Conservation (phyloP, 2,329 filamentous ascomycete genomes). For the Knoxdaviesia capensis region DNA sequence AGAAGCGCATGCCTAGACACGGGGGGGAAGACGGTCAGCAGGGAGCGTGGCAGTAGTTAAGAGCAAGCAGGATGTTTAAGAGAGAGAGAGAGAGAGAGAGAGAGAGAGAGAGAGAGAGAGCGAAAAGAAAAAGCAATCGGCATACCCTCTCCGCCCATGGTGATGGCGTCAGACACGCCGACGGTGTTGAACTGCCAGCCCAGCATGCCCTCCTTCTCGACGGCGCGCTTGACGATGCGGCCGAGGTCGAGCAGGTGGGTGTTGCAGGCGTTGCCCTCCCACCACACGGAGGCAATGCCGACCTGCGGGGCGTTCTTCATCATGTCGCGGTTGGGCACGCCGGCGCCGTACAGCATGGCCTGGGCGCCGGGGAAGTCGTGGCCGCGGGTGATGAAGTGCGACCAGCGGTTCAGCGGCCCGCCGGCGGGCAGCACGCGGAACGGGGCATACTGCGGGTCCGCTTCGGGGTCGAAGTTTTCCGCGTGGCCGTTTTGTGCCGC, state of each 20-base stretch:
- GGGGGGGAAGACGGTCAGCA: not conserved
- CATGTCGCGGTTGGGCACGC: constrained; percentile 59
- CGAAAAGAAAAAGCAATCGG: constrained; percentile 1
- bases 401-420: constrained; percentile 61
- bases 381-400: constrained; percentile 56
- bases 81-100: not conserved
- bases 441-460: constrained; percentile 25
- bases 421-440: constrained; percentile 30
- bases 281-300: constrained; percentile 83
- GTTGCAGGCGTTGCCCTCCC: constrained; percentile 89
- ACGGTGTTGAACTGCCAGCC: constrained; percentile 91
- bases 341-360: constrained; percentile 91
- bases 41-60: constrained; percentile 1
- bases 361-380: constrained; percentile 89
- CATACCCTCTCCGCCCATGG: constrained; percentile 79
- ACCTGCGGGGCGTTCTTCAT: constrained; percentile 89
- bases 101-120: not conserved
- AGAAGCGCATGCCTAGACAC: constrained; percentile 68
- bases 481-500: too few species aligned
- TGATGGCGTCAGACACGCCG: constrained; percentile 77
- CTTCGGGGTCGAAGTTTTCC: not conserved
- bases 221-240: constrained; percentile 65
- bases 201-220: constrained; percentile 70
- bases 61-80: not conserved
- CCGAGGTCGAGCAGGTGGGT: constrained; percentile 44